Evolutionary conservation across 2,329 filamentous ascomycete species (phyloP), one percentile per base, ranked within the genome.

Genomic region (Colletotrichum aenigma): DNA sequence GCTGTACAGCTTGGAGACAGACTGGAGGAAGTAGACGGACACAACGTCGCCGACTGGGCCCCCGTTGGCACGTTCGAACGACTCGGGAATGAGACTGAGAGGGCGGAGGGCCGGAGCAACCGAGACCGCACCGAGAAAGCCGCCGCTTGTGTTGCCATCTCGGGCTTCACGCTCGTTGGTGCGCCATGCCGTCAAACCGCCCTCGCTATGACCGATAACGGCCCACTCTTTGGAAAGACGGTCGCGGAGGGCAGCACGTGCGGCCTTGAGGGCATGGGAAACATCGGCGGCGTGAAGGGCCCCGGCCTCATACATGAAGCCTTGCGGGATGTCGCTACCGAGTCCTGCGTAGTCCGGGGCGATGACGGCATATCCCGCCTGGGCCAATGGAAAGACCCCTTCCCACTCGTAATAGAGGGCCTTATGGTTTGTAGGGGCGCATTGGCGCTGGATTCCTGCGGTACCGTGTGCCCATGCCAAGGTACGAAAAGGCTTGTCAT

Each of bases 381-480:
- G 28, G 0, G 78, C 80, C 30, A 79, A 48, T 2, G 43, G 26
- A 4, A 81, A 79, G 0, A 79, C 78, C 4, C 69, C 79, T 26
- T 77, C 7, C 75, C 76, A 81, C 30, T 74, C 75, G 58, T 81
- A 81, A 61, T 79, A 76, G 2, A 81, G 69, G 30, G 68, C 62
- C 34, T 74, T 75, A 30, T 80, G 71, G 70, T 81, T 81, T 5
- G 75, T 78, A 4, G 80, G 76, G 10, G 80, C 78, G 32, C 80
- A 81, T 3, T 75, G 62, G 4, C 79, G 77, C 2, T 32, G 67
- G 28, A 71, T 43, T 3, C 80, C 80, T 10, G 79, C 78, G 3
- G 80, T 81, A 0, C 80, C 80, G 52, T 81, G 80, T 0, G 80
- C 72, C 80, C 80, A 81, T 12, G 78, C 80, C 5, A 80, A 8